Base-by-base conservation (phyloP, 306 rosid genomes). In the Gynostemma pentaphyllum region DNA sequence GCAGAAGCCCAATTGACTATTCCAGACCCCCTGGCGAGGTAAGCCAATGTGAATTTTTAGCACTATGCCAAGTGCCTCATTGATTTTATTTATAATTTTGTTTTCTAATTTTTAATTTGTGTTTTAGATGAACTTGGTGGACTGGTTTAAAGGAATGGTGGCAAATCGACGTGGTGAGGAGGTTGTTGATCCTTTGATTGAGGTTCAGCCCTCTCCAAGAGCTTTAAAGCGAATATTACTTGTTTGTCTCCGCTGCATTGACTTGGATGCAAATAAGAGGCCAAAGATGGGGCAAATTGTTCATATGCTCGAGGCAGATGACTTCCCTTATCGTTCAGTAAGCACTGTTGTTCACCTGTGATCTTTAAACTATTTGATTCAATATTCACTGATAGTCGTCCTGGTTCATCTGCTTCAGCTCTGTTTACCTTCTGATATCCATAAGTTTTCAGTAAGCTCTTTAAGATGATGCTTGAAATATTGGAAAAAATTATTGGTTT, bases 231-330 rank as follows among this genome's bases (percentile, higher is more conserved):
- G 98, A 7, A 81, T 80, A 68, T 76, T 92, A 75, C 88, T 92
- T 28, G 79, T 88, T 68, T 92, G 98, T 63, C 84, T 92, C 28
- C 95, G 96, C 27, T 88, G 98, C 70, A 82, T 92, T 56, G 98
- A 92, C 59, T 67, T 86, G 82, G 98, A 92, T 71, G 95, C 82
- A 29, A 30, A 44, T 54, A 92, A 92, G 79, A 82, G 98, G 40
- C 98, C 98, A 22, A 92, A 88, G 71, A 92, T 92, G 98, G 92
- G 98, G 69, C 98, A 92, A 75, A 88, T 92, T 69, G 90, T 84
- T 79, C 98, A 92, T 70, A 88, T 92, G 98, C 94, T 92, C 5
- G 98, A 88, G 74, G 85, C 94, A 51, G 98, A 92, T 64, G 98
- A 92, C 73, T 92, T 88, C 66, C 96, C 96, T 69, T 88, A 74